Evolutionary conservation across 164 flowering plant genomes (phyloP).

Genomic region (Annona squamosa): DNA sequence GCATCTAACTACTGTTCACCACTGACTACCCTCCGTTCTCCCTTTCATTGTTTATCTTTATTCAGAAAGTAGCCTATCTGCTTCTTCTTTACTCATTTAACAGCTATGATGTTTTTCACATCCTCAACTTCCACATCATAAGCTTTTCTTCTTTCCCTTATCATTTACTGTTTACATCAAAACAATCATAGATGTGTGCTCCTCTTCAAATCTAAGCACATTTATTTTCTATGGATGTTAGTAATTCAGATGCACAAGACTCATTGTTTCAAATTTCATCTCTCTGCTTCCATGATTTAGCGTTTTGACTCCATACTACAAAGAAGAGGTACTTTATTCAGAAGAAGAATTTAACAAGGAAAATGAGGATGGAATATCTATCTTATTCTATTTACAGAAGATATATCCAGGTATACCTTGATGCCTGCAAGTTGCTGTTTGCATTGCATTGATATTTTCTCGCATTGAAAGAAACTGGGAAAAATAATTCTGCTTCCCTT

Average conservation of each 20-base stretch:
- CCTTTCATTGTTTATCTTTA: too few relatives aligned
- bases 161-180: too few relatives aligned
- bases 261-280: not conserved
- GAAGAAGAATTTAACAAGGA: constrained; percentile 70
- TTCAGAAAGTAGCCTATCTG: too few relatives aligned
- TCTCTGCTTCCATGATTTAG: constrained; percentile 16
- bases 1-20: too few relatives aligned
- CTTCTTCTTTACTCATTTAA: too few relatives aligned
- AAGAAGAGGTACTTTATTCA: constrained; percentile 85
- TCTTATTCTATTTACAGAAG: constrained; percentile 75
- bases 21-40: too few relatives aligned
- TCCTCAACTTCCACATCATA: too few relatives aligned
- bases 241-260: not conserved
- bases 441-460: not conserved
- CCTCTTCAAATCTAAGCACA: not conserved
- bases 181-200: not conserved
- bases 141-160: too few relatives aligned
- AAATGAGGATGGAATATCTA: constrained; percentile 96
- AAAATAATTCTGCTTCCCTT: not conserved
- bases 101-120: too few relatives aligned
- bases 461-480: constrained; percentile 7
- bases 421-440: not conserved
- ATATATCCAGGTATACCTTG: constrained; percentile 75
- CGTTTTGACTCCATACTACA: constrained; percentile 95
- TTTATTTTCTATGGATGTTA: not conserved